Base-by-base conservation (phyloP, 1,139 yeast species). In the Sugiyamaella japonica region DNA sequence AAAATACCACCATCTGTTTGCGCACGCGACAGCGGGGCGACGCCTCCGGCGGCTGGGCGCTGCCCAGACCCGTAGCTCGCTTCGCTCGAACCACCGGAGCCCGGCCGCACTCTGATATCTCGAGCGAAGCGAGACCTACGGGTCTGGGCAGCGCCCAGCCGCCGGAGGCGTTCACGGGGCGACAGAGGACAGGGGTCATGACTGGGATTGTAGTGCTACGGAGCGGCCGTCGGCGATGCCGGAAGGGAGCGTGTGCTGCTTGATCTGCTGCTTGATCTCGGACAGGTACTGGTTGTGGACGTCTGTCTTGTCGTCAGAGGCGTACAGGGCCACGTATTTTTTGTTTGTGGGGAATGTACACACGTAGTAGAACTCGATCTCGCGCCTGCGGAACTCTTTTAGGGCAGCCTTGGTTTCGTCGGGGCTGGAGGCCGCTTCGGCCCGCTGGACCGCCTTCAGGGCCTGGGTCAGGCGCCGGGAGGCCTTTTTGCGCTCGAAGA, bases 401-500 rank as follows among this genome's bases (percentile, higher is more conserved):
- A 76, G 74, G 28, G 73, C 78, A 8, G 76, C 71, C 2, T 47
- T 12, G 20, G 36, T 31, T 15, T 68, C 67, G 9, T 43, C 48
- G 3, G 40, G 32, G 32, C 40, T 34, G n/a, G 16, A 8, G 1
- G 64, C 64, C 29, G 63, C 58, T 28, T 65, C 60, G 12, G 70
- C 62, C 13, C 66, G 65, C 31, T 73, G 78, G 50, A 76, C 67
- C 25, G 73, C 74, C 56, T 82, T 85, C 57, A 75, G 74, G 1
- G 85, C 83, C 61, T 84, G 84, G 60, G 85, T 86, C 64, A 89
- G 81, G 59, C 77, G 81, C 65, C 97, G 78, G 32, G 81, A 66
- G 0, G 98, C 96, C 78, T 93, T 95, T 73, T 91, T 89, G 64
- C 80, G 81, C 70, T 93, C 99, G 60, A 93, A 89, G 67, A 95